Conservation (phyloP, 1,284 basidiomycete genomes). For the Filobasidium uniguttulatum region DNA sequence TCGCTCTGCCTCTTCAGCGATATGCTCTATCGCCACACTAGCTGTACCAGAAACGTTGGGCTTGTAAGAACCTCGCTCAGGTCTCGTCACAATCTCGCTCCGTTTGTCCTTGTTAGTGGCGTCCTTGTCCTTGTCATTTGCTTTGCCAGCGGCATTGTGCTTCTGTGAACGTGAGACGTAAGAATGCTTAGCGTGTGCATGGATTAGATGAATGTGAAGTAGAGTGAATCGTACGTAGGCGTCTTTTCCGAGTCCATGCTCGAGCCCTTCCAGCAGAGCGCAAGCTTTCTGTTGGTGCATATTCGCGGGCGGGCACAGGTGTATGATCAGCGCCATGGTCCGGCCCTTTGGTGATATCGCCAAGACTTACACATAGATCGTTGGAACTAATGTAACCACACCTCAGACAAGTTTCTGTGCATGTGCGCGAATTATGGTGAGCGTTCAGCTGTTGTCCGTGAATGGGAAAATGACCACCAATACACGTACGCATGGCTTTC, state of each 20-base stretch:
- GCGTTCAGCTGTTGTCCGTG: too few species aligned
- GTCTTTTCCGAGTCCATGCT: slow-evolving; percentile 52
- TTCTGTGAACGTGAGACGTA: not conserved
- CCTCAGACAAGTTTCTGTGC: slow-evolving; percentile 64
- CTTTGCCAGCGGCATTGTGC: not conserved
- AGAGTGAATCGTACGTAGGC: slow-evolving; percentile 44
- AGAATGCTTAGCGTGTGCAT: not conserved
- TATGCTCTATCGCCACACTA: too few species aligned
- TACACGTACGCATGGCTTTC: slow-evolving; percentile 57
- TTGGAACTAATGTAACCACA: slow-evolving; percentile 92
- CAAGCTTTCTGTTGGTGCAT: slow-evolving; percentile 57
- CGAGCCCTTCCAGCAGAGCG: slow-evolving; percentile 75
- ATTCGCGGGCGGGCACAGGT: too few species aligned
- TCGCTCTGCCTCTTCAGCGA: too few species aligned
- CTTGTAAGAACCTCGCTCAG: too few species aligned
- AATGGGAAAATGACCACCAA: not conserved
- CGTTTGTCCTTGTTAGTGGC: too few species aligned
- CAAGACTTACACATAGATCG: slow-evolving; percentile 49
- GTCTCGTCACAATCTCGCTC: too few species aligned
- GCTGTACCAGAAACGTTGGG: too few species aligned
- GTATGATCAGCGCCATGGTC: not conserved
- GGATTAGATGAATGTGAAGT: not conserved
- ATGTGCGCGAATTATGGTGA: not conserved
- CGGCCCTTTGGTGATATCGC: not conserved
- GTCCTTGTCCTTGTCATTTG: too few species aligned